Percentiles rank a stretch among this genome's conserved stretches.
phyloP scores from a whole-genome alignment of 1,284 basidiomycete species.

The Cutaneotrichosporon dermatis region DNA sequence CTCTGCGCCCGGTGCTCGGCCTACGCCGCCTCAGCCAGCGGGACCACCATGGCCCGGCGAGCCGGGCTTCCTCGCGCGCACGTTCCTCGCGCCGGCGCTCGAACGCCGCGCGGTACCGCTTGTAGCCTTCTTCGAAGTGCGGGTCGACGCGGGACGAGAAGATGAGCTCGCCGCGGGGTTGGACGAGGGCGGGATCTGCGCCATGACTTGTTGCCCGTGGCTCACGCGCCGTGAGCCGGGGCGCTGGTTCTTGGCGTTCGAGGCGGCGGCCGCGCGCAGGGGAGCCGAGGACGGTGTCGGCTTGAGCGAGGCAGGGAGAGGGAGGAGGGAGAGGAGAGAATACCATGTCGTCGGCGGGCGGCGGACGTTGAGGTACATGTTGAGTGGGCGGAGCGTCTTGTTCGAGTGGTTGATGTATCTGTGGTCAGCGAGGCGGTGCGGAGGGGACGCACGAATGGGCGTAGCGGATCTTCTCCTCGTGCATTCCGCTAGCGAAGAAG shows the following conservation, averaged over 20 bases:
- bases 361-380: constrained; percentile 94
- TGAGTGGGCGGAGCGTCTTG: constrained; percentile 80
- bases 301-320: constrained; percentile 62
- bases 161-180: constrained; percentile 93
- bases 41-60: constrained; percentile 19
- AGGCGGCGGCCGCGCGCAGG: constrained; percentile 23
- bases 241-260: constrained; percentile 6
- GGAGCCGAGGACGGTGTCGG: constrained; percentile 47
- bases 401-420: constrained; percentile 98
- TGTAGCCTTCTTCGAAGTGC: constrained; percentile 83
- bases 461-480: constrained; percentile 91
- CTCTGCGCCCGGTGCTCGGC: background rate
- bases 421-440: background rate
- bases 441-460: constrained; percentile 70
- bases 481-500: constrained; percentile 96
- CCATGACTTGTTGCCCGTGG: constrained; percentile 52
- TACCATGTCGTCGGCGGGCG: constrained; percentile 57
- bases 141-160: constrained; percentile 84
- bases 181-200: constrained; percentile 77
- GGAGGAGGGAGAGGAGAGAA: constrained; percentile 60
- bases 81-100: constrained; percentile 72
- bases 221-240: constrained; percentile 35
- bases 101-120: constrained; percentile 85
- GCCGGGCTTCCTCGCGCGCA: constrained; percentile 31
- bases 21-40: background rate